Evolutionary conservation across 2,329 filamentous ascomycete species (phyloP).

Genomic region (Septoria linicola): DNA sequence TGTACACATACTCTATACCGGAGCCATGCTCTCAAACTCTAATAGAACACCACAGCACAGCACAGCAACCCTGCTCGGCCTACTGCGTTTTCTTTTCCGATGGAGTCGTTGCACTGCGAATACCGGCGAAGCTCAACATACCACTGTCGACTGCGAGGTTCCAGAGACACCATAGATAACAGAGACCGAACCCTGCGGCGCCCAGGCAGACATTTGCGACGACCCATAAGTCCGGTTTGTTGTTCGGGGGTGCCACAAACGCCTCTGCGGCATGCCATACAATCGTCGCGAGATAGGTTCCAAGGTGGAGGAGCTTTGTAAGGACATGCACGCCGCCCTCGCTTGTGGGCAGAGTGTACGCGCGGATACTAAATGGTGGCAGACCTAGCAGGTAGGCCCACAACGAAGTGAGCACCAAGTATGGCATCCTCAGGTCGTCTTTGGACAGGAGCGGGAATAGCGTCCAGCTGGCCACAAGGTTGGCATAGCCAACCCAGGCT

Average conservation of each 20-base stretch:
- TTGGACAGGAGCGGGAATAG: conserved; percentile 87
- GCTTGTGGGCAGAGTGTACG: conserved; percentile 49
- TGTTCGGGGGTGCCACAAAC: conserved; percentile 63
- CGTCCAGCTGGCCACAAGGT: conserved; percentile 85
- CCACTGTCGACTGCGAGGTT: conserved; percentile 63
- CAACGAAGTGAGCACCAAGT: conserved; percentile 76
- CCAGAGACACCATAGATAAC: conserved; percentile 89
- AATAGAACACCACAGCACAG: too few relatives aligned
- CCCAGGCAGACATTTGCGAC: conserved; percentile 87
- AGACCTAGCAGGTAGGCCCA: conserved; percentile 91
- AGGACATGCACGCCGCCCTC: conserved; percentile 29
- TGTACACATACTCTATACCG: conserved; percentile 14
- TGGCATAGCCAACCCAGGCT: conserved; percentile 95
- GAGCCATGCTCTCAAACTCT: conserved; percentile 16
- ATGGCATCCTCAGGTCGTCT: conserved; percentile 80
- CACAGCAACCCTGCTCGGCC: background rate
- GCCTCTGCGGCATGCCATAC: conserved; percentile 78
- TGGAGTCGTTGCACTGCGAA: conserved; percentile 23
- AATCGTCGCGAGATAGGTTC: conserved; percentile 75
- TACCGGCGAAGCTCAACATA: conserved; percentile 29
- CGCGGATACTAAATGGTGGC: conserved; percentile 70
- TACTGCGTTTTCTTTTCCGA: conserved; percentile 44
- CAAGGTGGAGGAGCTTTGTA: conserved; percentile 67
- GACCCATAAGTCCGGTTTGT: conserved; percentile 92
- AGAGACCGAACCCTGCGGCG: conserved; percentile 77